A percentile compares a stretch with the other conserved stretches of the same genome.
Evolutionary conservation across 495 filamentous ascomycete species (phyloP).

Genomic region (Pyrenopolyporus hunteri): DNA sequence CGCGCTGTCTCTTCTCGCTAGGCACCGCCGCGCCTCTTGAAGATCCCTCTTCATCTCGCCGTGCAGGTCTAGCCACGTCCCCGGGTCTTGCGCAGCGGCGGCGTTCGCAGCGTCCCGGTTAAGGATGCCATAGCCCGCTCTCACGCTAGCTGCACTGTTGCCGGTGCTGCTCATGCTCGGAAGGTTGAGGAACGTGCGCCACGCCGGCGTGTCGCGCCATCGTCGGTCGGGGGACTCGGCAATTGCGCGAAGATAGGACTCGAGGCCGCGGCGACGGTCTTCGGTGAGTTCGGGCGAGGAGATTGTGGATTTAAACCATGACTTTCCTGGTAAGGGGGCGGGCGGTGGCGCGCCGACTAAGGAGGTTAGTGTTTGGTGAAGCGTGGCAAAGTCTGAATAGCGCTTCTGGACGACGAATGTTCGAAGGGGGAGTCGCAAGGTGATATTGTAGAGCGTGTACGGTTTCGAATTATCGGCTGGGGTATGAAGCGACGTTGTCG

Average conservation of each 20-base stretch:
- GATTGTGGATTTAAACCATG: conserved; percentile 83
- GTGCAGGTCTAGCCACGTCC: conserved; percentile 86
- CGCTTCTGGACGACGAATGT: conserved; percentile 89
- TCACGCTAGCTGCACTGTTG: conserved; percentile 54
- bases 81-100: conserved; percentile 70
- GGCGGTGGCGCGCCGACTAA: conserved; percentile 66
- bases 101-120: conserved; percentile 47
- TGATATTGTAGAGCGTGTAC: conserved; percentile 92
- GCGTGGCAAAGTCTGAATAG: conserved; percentile 86
- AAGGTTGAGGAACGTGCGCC: conserved; percentile 86
- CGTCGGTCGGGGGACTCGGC: conserved; percentile 74
- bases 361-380: conserved; percentile 72
- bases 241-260: conserved; percentile 82
- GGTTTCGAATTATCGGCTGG: conserved; percentile 64
- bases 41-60: conserved; percentile 80
- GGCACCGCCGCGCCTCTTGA: conserved; percentile 77
- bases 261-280: conserved; percentile 74
- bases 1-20: conserved; percentile 79
- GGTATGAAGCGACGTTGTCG: conserved; percentile 67
- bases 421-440: conserved; percentile 82
- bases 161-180: conserved; percentile 59
- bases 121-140: conserved; percentile 52
- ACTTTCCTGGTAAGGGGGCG: conserved; percentile 74
- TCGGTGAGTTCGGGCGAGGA: conserved; percentile 79
- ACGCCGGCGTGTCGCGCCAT: conserved; percentile 85